A percentile compares a stretch with the other conserved stretches of the same genome.
These are phyloP conservation scores for Chlamydomonas eustigma DNA, from an alignment of 139 green algal species.

Conservation along the genomic window DNA sequence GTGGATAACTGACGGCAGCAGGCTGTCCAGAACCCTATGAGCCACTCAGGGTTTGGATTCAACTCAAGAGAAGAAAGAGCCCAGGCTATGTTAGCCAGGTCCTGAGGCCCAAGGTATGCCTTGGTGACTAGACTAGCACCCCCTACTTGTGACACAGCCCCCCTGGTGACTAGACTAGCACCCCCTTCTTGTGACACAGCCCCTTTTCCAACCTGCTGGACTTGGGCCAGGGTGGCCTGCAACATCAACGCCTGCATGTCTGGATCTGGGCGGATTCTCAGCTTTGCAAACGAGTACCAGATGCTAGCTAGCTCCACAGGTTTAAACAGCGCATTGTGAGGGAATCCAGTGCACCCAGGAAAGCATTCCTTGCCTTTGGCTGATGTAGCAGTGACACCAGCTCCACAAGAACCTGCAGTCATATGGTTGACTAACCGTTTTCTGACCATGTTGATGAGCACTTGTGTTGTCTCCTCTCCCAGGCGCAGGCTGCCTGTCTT, in stretches of 20 bases:
- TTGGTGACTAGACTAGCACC: background rate
- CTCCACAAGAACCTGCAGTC: too few relatives aligned
- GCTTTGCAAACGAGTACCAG: conserved; percentile 7
- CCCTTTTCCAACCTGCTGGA: background rate
- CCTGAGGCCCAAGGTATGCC: conserved; percentile 13
- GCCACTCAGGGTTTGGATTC: conserved; percentile 23
- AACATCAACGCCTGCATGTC: background rate
- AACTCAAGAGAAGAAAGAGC: conserved; percentile 20
- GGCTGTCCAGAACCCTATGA: conserved; percentile 15
- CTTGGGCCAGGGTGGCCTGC: background rate
- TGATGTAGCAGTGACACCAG: too few relatives aligned
- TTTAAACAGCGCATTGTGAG: too few relatives aligned
- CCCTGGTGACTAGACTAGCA: background rate
- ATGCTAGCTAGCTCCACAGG: background rate
- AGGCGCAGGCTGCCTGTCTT: background rate
- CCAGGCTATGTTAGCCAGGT: conserved; percentile 32
- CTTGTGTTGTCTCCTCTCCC: background rate
- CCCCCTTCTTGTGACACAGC: background rate
- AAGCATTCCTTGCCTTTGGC: too few relatives aligned
- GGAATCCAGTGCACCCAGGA: too few relatives aligned
- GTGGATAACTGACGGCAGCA: background rate
- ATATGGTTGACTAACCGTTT: background rate
- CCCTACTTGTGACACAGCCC: background rate
- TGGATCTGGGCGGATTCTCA: background rate
- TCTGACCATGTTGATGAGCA: background rate